phyloP scores from a whole-genome alignment of 768 basidiomycete species.

The Suillus weaverae region DNA sequence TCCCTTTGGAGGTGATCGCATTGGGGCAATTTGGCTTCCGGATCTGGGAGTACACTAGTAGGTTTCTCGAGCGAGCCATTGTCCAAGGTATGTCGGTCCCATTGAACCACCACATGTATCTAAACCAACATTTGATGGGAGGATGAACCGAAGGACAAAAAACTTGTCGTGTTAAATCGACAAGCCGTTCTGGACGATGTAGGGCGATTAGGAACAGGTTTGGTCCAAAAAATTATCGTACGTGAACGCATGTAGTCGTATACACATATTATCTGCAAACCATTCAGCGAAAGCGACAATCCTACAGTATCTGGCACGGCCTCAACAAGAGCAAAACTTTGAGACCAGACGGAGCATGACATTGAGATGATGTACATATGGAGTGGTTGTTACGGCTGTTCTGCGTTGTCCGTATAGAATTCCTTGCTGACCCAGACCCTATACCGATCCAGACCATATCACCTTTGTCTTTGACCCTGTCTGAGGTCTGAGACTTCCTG shows the following conservation, averaged over 20 bases:
- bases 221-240: constrained; percentile 51
- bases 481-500: no score
- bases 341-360: not conserved
- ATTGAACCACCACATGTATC: not conserved
- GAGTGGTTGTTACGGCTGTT: no score
- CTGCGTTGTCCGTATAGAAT: no score
- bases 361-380: no score
- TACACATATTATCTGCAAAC: not conserved
- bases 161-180: constrained; percentile 65
- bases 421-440: no score
- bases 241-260: constrained; percentile 11
- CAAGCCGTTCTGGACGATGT: constrained; percentile 71
- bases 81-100: constrained; percentile 28
- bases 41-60: constrained; percentile 68
- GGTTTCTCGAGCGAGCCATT: constrained; percentile 74
- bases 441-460: no score
- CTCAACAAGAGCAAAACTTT: not conserved
- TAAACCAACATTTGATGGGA: constrained; percentile 17
- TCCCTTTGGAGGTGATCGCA: constrained; percentile 69
- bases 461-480: no score
- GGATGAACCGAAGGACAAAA: constrained; percentile 50
- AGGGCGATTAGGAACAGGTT: constrained; percentile 66
- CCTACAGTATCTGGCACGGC: not conserved
- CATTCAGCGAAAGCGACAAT: not conserved
- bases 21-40: constrained; percentile 89